phyloP scores from a whole-genome alignment of 2,329 filamentous ascomycete genomes.

The Biscogniauxia mediterranea region DNA sequence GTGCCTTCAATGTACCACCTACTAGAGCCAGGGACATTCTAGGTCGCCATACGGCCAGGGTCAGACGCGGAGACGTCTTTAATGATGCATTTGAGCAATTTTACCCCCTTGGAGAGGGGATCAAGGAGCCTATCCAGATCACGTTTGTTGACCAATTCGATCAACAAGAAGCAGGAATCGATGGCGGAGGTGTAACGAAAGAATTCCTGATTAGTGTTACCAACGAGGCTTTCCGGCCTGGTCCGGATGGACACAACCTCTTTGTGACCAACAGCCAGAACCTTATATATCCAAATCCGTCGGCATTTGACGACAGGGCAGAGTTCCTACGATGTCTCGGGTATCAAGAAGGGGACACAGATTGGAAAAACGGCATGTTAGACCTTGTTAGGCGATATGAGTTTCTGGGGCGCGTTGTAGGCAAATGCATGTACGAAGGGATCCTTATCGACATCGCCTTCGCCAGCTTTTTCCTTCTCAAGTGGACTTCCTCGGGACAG shows the following conservation, averaged over 20 bases:
- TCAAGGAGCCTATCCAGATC: conserved; percentile 96
- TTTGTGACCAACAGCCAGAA: conserved; percentile 86
- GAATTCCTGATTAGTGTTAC: conserved; percentile 92
- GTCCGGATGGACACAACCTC: conserved; percentile 53
- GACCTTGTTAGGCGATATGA: conserved; percentile 75
- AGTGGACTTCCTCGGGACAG: conserved; percentile 81
- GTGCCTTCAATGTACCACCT: conserved; percentile 22
- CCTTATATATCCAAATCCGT: conserved; percentile 84
- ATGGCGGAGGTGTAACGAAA: conserved; percentile 95
- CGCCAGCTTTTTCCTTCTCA: conserved; percentile 91
- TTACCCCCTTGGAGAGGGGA: conserved; percentile 72
- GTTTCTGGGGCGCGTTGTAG: conserved; percentile 88
- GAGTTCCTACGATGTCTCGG: conserved; percentile 54
- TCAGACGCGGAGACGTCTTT: conserved; percentile 77
- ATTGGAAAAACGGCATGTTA: conserved; percentile 56
- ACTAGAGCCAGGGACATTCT: conserved; percentile 38
- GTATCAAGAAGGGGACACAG: conserved; percentile 49
- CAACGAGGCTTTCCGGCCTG: conserved; percentile 69
- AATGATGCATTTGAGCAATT: conserved; percentile 84
- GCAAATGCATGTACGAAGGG: conserved; percentile 96
- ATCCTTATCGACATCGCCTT: conserved; percentile 93
- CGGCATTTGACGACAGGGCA: conserved; percentile 66
- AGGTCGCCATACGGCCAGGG: conserved; percentile 70
- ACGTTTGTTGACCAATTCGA: conserved; percentile 93
- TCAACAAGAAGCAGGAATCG: conserved; percentile 85